Evolutionary conservation across 257 asterid genomes (phyloP), one percentile per base, ranked within the genome.

Genomic region (Misopates orontium): DNA sequence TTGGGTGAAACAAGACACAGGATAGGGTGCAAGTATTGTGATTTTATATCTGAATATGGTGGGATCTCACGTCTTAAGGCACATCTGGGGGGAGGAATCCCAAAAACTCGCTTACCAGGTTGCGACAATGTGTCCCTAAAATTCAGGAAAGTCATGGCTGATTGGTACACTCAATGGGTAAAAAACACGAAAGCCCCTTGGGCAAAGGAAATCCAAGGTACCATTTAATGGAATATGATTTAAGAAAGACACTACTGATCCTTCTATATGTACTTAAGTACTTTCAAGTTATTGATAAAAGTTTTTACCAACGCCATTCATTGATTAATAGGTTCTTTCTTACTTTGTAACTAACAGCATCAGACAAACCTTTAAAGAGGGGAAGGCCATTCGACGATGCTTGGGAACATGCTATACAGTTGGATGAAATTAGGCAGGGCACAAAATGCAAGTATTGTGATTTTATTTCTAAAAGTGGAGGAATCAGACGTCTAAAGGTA

Each of bases 21-120:
- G 68, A 80, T 84, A 36, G 80, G 73, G 63, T 83, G 89, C 80
- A 56, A 67, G 57, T 69, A 75, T 69, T 83, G 89, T 67, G 86
- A 84, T 63, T 83, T 73, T 77, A 57, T 80, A 40, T 80, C 86
- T 56, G 68, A 73, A 12, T 78, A 72, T 62, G 86, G 89, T 10
- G 89, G 89, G 49, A 78, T 80, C 74, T 77, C 89, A 31, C 84
- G 80, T 44, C 84, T 83, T 48, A 83, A 80, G 79, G 86, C 80
- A 42, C 89, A 83, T 78, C 71, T 83, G 52, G 84, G 80, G 20
- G 86, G 89, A 73, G 89, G 81, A 36, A 71, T 69, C 64, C 72
- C 80, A 3, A 28, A 7, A 28, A 28, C 36, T 12, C 76, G 67
- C 49, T 70, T 81, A 65, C 81, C 76, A 21, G 82, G 79, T 61